Evolutionary conservation across 2,329 filamentous ascomycete genomes (phyloP).

Genomic region (Clonostachys sp.): DNA sequence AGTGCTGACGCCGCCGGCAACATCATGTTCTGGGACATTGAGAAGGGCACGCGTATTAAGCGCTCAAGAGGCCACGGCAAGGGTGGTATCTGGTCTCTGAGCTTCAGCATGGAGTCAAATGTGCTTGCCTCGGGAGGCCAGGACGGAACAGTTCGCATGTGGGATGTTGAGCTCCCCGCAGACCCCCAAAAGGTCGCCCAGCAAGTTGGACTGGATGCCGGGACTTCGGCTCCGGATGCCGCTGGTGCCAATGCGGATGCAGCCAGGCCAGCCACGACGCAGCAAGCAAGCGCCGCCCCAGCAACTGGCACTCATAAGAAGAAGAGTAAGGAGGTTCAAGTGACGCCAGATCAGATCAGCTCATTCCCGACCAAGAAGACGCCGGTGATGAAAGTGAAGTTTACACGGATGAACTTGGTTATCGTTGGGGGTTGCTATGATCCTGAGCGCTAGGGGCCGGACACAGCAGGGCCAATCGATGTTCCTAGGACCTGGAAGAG

Average conservation of each 20-base stretch:
- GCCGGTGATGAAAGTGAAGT: constrained; percentile 87
- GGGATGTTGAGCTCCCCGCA: constrained; percentile 78
- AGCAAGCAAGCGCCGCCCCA: not conserved
- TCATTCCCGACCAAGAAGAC: constrained; percentile 96
- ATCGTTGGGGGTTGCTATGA: constrained; percentile 75
- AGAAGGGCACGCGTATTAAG: constrained; percentile 82
- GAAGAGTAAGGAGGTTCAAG: constrained; percentile 83
- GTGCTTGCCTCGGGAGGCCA: constrained; percentile 87
- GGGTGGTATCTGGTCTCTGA: constrained; percentile 88
- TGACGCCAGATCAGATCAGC: constrained; percentile 89
- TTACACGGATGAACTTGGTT: constrained; percentile 92
- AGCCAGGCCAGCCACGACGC: not conserved
- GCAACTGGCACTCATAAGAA: constrained; percentile 51
- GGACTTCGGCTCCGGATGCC: constrained; percentile 34
- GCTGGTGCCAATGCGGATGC: constrained; percentile 14
- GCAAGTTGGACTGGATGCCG: constrained; percentile 35
- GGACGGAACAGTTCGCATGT: constrained; percentile 88
- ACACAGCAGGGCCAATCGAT: not conserved
- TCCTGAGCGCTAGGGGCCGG: constrained; percentile 36
- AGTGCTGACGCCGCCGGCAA: constrained; percentile 84
- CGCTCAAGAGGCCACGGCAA: constrained; percentile 91
- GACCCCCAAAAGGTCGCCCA: constrained; percentile 56
- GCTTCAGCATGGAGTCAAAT: constrained; percentile 89
- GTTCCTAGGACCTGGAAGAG: not conserved
- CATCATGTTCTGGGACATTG: constrained; percentile 92